Evolutionary conservation across 2,329 filamentous ascomycete species (phyloP), one percentile per base, ranked within the genome.

Genomic region (Aspergillus ruber): DNA sequence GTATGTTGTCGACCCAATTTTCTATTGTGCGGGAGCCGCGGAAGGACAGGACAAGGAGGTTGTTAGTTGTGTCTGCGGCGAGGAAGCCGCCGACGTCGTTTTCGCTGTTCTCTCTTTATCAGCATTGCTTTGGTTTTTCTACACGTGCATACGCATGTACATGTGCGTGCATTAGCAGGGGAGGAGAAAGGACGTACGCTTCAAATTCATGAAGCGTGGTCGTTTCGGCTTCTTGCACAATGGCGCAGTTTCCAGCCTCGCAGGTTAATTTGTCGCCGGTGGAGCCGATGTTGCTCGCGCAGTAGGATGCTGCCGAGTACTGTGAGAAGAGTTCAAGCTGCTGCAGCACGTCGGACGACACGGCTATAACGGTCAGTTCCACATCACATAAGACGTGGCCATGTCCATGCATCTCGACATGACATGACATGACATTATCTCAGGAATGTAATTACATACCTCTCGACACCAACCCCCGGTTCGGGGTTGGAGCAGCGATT

Each of bases 281-380:
- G 23, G 68, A 68, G 47, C 75, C 62, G 59, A 75, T 70, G 59
- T 80, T 79, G 35, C 53, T 59, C 2, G 67, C 55, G 57, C 77
- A 80, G 59, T 80, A 80, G 17, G 76, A 67, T 3, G 77, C 77
- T 2, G 75, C 76, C 2, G 76, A 69, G 57, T 76, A 80, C 49
- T 80, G 71, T 36, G 73, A 70, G 58, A 74, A 77, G 52, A 78
- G 64, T 2, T 65, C 61, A 6, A 79, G 62, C 38, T 73, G 61
- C 13, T 63, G 56, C 33, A 77, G 60, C 8, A 73, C 51, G 17
- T 59, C 59, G n/a, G 64, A 43, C 0, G 71, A 70, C 27, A 78
- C 66, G 41, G 60, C 69, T 71, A 39, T 20, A 36, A 3, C 25
- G 25, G 10, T 15, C 33, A 9, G 17, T 36, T 36, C n/a, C 17